Evolutionary conservation across 768 basidiomycete genomes (phyloP).

Genomic region (Phlegmacium glaucopus): DNA sequence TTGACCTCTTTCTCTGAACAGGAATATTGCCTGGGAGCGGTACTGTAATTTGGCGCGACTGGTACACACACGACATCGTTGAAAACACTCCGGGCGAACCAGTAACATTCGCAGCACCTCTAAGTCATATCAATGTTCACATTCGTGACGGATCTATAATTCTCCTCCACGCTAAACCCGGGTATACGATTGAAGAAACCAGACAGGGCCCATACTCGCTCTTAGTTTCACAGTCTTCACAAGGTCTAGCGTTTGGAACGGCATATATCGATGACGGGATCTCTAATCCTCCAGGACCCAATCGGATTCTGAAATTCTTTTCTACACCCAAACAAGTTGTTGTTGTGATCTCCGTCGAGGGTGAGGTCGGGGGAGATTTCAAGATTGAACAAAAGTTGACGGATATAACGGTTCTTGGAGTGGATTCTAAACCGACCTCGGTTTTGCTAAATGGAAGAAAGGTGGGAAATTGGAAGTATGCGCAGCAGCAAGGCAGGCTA

Average conservation of each 20-base stretch:
- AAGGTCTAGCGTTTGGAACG: constrained; percentile 51
- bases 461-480: constrained; percentile 38
- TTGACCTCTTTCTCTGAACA: constrained; percentile 17
- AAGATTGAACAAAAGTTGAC: constrained; percentile 43
- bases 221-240: constrained; percentile 49
- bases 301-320: constrained; percentile 43
- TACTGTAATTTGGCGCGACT: constrained; percentile 62
- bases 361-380: constrained; percentile 43
- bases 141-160: constrained; percentile 67
- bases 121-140: constrained; percentile 75
- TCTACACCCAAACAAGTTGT: constrained; percentile 31
- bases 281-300: constrained; percentile 53
- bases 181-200: constrained; percentile 68
- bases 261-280: constrained; percentile 73
- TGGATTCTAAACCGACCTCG: constrained; percentile 31
- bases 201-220: constrained; percentile 58
- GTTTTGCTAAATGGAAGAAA: constrained; percentile 37
- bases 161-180: constrained; percentile 58
- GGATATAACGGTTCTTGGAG: constrained; percentile 58
- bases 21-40: constrained; percentile 67
- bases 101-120: constrained; percentile 59
- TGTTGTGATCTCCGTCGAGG: constrained; percentile 32
- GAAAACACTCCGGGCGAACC: constrained; percentile 36
- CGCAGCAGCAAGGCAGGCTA: constrained; percentile 35
- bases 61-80: constrained; percentile 63